Conservation (phyloP, 2,329 filamentous ascomycete species). For the Cercospora sojina region DNA sequence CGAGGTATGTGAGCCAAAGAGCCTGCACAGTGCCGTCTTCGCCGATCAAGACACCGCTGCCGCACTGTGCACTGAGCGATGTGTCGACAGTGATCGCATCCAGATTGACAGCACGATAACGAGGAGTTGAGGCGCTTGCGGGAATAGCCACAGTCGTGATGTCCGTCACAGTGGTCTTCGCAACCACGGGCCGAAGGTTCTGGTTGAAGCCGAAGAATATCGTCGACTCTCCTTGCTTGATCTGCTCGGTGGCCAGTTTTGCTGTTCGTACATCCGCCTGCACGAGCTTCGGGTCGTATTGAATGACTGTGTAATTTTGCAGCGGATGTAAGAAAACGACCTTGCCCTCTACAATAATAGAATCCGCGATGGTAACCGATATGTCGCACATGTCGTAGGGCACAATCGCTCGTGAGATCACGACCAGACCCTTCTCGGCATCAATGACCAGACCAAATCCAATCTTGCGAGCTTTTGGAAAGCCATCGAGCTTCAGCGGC, state of each 20-base stretch:
- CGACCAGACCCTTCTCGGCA: conserved; percentile 89
- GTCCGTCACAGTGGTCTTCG: conserved; percentile 92
- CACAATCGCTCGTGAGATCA: conserved; percentile 90
- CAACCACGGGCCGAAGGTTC: conserved; percentile 88
- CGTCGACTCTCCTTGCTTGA: conserved; percentile 89
- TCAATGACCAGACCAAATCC: conserved; percentile 97
- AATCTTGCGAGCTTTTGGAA: conserved; percentile 88
- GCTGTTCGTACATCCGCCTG: conserved; percentile 90
- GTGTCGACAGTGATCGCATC: conserved; percentile 98
- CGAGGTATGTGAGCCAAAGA: conserved; percentile 94
- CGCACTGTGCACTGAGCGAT: conserved; percentile 84
- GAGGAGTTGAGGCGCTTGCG: conserved; percentile 83
- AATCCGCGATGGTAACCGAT: conserved; percentile 92
- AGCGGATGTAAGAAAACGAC: conserved; percentile 94
- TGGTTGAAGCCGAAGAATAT: conserved; percentile 99
- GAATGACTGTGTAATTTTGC: conserved; percentile 93
- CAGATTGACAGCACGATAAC: conserved; percentile 92
- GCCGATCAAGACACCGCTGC: conserved; percentile 85
- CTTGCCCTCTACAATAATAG: conserved; percentile 89
- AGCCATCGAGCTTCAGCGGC: conserved; percentile 96
- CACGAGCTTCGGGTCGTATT: conserved; percentile 92
- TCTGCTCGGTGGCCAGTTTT: conserved; percentile 73
- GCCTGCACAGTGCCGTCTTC: conserved; percentile 92
- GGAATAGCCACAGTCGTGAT: conserved; percentile 97
- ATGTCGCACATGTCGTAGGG: conserved; percentile 97